Evolutionary conservation across 1,284 basidiomycete species (phyloP).

Genomic region (Microbotryum saponariae): DNA sequence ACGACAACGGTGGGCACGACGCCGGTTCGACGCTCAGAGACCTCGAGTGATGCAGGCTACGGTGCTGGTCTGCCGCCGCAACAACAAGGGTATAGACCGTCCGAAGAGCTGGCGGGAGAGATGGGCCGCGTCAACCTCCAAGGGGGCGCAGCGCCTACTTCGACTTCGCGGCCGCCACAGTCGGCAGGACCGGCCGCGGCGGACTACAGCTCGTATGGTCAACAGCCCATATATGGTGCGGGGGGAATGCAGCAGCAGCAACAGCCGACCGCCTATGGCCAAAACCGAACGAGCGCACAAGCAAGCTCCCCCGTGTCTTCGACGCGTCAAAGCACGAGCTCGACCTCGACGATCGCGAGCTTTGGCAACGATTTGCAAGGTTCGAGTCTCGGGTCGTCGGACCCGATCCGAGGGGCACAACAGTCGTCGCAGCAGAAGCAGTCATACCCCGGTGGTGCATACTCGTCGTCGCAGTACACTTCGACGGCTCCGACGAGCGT

Average conservation of each 20-base stretch:
- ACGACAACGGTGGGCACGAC: slow-evolving; percentile 18
- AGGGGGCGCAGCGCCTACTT: no score
- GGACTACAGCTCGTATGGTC: no score
- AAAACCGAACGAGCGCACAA: no score
- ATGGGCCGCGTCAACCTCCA: slow-evolving; percentile 24
- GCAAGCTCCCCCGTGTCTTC: background rate
- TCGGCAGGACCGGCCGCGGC: no score
- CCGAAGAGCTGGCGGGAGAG: slow-evolving; percentile 10
- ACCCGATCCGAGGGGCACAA: slow-evolving; percentile 13
- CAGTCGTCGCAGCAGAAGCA: slow-evolving; percentile 29
- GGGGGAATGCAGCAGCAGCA: slow-evolving; percentile 21
- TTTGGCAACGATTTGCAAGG: slow-evolving; percentile 22
- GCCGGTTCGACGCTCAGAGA: slow-evolving; percentile 4
- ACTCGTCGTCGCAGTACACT: no score
- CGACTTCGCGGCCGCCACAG: no score
- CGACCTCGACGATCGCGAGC: slow-evolving; percentile 19
- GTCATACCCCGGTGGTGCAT: background rate
- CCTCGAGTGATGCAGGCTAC: slow-evolving; percentile 10
- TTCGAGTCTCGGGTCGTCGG: slow-evolving; percentile 15
- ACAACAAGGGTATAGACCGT: slow-evolving; percentile 10
- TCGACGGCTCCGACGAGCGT: no score
- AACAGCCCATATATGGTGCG: no score
- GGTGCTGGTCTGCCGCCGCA: background rate
- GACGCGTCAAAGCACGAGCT: slow-evolving; percentile 13
- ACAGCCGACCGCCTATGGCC: background rate